phyloP scores from a whole-genome alignment of 1,284 basidiomycete species.

The Stereum hirsutum region DNA sequence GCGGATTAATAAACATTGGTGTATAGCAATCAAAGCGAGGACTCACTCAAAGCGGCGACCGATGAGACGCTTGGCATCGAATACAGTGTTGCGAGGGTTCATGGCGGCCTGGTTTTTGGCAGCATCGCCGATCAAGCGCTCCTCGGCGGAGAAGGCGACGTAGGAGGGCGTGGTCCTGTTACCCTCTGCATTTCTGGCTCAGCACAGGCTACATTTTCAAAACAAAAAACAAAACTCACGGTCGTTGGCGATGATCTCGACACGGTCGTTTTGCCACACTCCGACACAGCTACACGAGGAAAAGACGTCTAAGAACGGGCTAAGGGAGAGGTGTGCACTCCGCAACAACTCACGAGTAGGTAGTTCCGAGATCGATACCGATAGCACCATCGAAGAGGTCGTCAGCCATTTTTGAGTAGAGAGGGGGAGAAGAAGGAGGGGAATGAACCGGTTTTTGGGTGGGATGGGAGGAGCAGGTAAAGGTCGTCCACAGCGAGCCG shows the following conservation, averaged over 20 bases:
- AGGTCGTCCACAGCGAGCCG: conserved; percentile 17
- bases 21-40: conserved; percentile 6
- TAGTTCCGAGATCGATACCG: conserved; percentile 90
- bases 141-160: conserved; percentile 95
- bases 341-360: conserved; percentile 67
- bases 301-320: conserved; percentile 12
- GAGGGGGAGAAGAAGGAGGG: too few species aligned
- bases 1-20: conserved; percentile 12
- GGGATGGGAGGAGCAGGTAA: conserved; percentile 19
- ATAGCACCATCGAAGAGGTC: conserved; percentile 94
- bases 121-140: conserved; percentile 98
- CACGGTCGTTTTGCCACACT: conserved; percentile 98
- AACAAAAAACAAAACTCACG: conserved; percentile 40
- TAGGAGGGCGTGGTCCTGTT: conserved; percentile 99
- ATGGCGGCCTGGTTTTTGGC: conserved; percentile 97
- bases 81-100: conserved; percentile 95
- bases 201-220: not conserved
- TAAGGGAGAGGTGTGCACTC: conserved; percentile 3
- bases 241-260: conserved; percentile 98
- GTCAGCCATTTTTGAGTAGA: conserved; percentile 93
- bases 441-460: too few species aligned
- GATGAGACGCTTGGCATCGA: conserved; percentile 96
- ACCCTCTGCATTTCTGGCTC: conserved; percentile 56
- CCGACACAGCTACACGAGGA: conserved; percentile 69
- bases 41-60: conserved; percentile 89